These are phyloP conservation scores for Penicillium egyptiacum DNA, from an alignment of 495 filamentous ascomycete genomes.

Conservation along the genomic window DNA sequence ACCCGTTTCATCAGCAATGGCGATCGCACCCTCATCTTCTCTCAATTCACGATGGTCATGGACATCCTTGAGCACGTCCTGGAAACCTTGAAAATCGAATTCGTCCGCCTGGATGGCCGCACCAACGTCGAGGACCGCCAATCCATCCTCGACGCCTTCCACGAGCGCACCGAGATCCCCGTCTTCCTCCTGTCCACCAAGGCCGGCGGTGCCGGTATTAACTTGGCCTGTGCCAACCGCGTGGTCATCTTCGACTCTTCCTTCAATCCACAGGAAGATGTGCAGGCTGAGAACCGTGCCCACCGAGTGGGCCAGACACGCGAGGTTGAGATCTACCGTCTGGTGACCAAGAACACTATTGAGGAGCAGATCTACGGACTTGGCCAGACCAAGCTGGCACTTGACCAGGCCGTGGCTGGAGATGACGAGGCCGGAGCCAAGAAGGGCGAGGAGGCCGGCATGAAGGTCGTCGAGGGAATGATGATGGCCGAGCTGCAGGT, in stretches of 20 bases:
- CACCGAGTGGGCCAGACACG: slow-evolving; percentile 90
- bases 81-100: slow-evolving; percentile 67
- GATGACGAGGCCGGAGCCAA: slow-evolving; percentile 50
- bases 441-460: slow-evolving; percentile 56
- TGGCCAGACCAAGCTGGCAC: slow-evolving; percentile 86
- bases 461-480: slow-evolving; percentile 67
- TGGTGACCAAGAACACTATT: slow-evolving; percentile 81
- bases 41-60: slow-evolving; percentile 87
- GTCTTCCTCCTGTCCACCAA: slow-evolving; percentile 93
- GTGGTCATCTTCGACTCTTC: slow-evolving; percentile 94
- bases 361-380: slow-evolving; percentile 91
- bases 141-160: slow-evolving; percentile 78
- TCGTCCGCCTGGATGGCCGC: slow-evolving; percentile 79
- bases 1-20: slow-evolving; percentile 73
- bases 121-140: slow-evolving; percentile 83
- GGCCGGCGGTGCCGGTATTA: slow-evolving; percentile 93
- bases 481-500: slow-evolving; percentile 34
- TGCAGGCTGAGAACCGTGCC: slow-evolving; percentile 94
- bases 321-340: slow-evolving; percentile 80
- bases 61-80: slow-evolving; percentile 85
- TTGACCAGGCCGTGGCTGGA: slow-evolving; percentile 80
- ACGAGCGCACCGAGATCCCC: slow-evolving; percentile 70
- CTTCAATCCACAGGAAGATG: slow-evolving; percentile 96
- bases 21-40: slow-evolving; percentile 86
- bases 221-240: slow-evolving; percentile 91